Evolutionary conservation across 331 rosid genomes (phyloP).

Genomic region (Pyrus hybrid): DNA sequence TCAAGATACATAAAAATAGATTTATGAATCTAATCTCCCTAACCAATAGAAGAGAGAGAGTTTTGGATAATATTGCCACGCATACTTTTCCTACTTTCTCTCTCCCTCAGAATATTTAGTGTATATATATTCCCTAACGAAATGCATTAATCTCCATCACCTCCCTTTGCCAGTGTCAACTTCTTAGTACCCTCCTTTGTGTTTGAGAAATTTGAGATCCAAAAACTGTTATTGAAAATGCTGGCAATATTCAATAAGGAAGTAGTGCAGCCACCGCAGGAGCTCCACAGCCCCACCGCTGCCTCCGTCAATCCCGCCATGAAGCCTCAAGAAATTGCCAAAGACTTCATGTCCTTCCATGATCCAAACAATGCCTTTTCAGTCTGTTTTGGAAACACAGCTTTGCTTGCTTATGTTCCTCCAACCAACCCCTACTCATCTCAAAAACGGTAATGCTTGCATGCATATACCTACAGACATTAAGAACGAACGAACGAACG

Average conservation of each 20-base stretch:
- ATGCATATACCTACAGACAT: too few relatives aligned
- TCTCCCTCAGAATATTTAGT: not conserved
- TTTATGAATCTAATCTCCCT: not conserved
- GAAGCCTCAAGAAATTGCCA: slow-evolving; percentile 46
- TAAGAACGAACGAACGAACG: too few relatives aligned
- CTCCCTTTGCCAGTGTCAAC: not conserved
- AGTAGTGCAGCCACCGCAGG: slow-evolving; percentile 72
- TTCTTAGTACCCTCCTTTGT: not conserved
- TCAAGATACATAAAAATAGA: not conserved
- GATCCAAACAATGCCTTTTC: slow-evolving; percentile 37
- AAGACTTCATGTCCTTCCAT: slow-evolving; percentile 39
- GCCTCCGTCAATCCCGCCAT: not conserved
- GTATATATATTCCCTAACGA: slow-evolving; percentile 7
- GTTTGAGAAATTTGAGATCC: not conserved
- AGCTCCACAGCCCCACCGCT: slow-evolving; percentile 74
- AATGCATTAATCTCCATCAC: not conserved
- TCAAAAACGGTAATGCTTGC: slow-evolving; percentile 38
- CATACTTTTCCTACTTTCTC: not conserved
- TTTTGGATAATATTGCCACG: slow-evolving; percentile 68
- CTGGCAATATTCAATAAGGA: slow-evolving; percentile 75
- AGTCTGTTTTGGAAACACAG: slow-evolving; percentile 46
- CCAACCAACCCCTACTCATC: slow-evolving; percentile 10
- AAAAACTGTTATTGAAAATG: slow-evolving; percentile 21
- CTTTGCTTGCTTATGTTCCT: slow-evolving; percentile 47
- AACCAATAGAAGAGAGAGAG: not conserved